Conservation (phyloP, 257 asterid genomes). For the Nicotiana paniculata region DNA sequence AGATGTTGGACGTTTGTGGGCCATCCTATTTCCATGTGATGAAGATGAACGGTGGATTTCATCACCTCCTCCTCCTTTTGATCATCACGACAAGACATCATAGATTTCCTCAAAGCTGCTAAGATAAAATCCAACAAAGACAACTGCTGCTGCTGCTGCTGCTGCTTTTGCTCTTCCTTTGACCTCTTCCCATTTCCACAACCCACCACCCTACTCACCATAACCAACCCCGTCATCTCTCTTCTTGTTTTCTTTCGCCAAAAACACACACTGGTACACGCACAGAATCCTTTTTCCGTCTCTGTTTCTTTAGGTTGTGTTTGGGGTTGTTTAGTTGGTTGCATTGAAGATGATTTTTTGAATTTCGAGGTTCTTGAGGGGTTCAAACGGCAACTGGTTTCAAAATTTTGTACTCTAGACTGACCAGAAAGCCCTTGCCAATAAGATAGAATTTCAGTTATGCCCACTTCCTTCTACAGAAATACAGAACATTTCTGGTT, state of each 20-base stretch:
- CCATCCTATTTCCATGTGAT: slow-evolving; percentile 84
- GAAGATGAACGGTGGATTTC: slow-evolving; percentile 50
- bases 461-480: not conserved
- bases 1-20: slow-evolving; percentile 90
- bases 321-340: not conserved
- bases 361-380: not conserved
- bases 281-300: not conserved
- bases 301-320: not conserved
- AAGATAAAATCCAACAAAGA: slow-evolving; percentile 61
- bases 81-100: slow-evolving; percentile 76
- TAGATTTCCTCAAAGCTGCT: slow-evolving; percentile 73
- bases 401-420: not conserved
- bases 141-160: slow-evolving; percentile 43
- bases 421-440: slow-evolving; percentile 2
- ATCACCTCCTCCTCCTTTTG: slow-evolving; percentile 45
- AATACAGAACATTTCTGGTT: not conserved
- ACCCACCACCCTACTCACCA: slow-evolving; percentile 57
- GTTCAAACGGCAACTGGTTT: slow-evolving; percentile 1
- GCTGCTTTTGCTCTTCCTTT: slow-evolving; percentile 41
- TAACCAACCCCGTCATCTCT: slow-evolving; percentile 57
- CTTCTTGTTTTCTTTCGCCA: not conserved
- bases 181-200: slow-evolving; percentile 33
- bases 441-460: not conserved
- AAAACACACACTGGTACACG: not conserved
- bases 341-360: not conserved